Percentiles rank a stretch among this genome's conserved stretches.
phyloP scores from a whole-genome alignment of 2,329 filamentous ascomycete species.

The Ophiostoma himal-ulmi region DNA sequence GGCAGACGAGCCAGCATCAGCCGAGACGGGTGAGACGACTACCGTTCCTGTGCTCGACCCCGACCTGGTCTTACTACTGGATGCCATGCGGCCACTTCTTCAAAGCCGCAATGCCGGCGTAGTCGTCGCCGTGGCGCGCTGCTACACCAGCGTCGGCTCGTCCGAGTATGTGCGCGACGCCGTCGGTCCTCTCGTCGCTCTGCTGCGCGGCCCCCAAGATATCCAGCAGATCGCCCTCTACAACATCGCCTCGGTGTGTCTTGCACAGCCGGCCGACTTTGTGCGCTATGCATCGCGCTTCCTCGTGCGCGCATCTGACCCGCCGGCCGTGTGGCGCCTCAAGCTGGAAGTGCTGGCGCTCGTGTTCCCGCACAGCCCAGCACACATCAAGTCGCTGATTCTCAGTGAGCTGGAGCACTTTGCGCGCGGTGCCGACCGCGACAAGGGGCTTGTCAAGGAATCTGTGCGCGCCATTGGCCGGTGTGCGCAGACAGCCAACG shows the following conservation, averaged over 20 bases:
- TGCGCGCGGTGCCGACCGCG: conserved; percentile 62
- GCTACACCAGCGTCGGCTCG: conserved; percentile 79
- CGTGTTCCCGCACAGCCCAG: conserved; percentile 75
- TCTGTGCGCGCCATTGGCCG: conserved; percentile 88
- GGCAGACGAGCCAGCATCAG: conserved; percentile 20
- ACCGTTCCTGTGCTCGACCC: conserved; percentile 64
- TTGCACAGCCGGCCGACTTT: conserved; percentile 71
- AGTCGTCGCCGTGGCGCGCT: conserved; percentile 77
- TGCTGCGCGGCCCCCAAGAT: conserved; percentile 77
- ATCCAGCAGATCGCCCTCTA: conserved; percentile 86
- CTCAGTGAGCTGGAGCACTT: conserved; percentile 94
- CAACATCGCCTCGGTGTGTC: conserved; percentile 90
- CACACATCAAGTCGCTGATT: conserved; percentile 75
- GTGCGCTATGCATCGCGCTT: conserved; percentile 86
- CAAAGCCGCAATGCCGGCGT: conserved; percentile 92
- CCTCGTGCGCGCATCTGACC: conserved; percentile 72
- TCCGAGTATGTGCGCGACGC: conserved; percentile 66
- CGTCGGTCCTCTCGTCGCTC: conserved; percentile 77
- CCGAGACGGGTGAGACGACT: conserved; percentile 34
- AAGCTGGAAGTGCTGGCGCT: conserved; percentile 89
- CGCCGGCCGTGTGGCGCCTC: conserved; percentile 76
- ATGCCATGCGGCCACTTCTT: conserved; percentile 73
- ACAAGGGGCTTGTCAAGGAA: conserved; percentile 76
- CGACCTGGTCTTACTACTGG: conserved; percentile 76
- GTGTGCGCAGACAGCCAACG: conserved; percentile 70